Conservation (phyloP, 2,329 filamentous ascomycete genomes). For the Calonectria hongkongensis region DNA sequence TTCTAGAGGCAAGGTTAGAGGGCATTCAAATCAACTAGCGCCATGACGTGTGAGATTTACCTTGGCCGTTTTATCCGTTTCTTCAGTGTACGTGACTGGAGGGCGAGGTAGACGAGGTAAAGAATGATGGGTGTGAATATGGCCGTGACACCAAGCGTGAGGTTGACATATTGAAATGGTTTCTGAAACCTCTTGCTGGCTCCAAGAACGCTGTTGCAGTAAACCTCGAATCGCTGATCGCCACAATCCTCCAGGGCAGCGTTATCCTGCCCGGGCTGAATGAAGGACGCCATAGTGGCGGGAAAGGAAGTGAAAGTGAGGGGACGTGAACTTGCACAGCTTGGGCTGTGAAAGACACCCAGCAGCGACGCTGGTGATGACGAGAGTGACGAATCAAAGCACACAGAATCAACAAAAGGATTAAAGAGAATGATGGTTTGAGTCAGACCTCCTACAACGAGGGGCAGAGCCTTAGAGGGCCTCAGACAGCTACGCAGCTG, state of each 20-base stretch:
- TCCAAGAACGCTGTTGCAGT: constrained; percentile 37
- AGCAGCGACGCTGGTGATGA: constrained; percentile 1
- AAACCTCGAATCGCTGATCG: constrained; percentile 25
- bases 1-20: not conserved
- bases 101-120: constrained; percentile 26
- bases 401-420: constrained; percentile 18
- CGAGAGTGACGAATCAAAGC: not conserved
- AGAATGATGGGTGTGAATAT: constrained; percentile 31
- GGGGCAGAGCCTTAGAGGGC: constrained; percentile 18
- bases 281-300: constrained; percentile 38
- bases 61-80: not conserved
- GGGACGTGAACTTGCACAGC: constrained; percentile 30
- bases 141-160: constrained; percentile 29
- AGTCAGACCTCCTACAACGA: constrained; percentile 24
- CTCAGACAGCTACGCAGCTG: constrained; percentile 13
- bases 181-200: constrained; percentile 13
- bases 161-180: constrained; percentile 32
- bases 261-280: constrained; percentile 36
- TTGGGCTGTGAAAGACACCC: constrained; percentile 20
- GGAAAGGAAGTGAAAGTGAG: constrained; percentile 10
- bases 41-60: not conserved
- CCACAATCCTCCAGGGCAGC: constrained; percentile 28
- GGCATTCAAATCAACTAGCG: not conserved
- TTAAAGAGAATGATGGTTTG: constrained; percentile 1
- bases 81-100: constrained; percentile 11